Evolutionary conservation across 139 green algal species (phyloP), one percentile per base, ranked within the genome.

Genomic region (Volvox africanus): DNA sequence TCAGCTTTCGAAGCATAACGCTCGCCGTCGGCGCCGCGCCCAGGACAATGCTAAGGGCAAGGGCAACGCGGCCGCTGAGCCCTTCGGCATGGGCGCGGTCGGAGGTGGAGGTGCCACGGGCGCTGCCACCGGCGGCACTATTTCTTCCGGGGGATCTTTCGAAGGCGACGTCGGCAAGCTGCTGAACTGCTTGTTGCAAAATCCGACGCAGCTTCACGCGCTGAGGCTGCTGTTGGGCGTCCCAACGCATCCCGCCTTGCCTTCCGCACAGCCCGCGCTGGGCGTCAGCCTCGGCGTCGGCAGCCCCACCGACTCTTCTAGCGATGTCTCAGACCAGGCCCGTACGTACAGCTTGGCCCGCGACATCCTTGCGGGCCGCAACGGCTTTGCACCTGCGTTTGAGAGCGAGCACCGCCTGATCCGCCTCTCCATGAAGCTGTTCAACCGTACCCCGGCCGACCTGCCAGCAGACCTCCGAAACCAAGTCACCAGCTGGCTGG

Each of bases 1-100:
- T 61, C 93, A 97, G 84, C 95, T 99, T 33, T 88, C 91, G 44
- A 95, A 95, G 88, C 96, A 97, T 93, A 98, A 97, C 87, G 94
- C 93, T 13, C 94, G 96, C 32, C 92, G 96, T 24, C 89, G 96
- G 24, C 91, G 92, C 2, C 86, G 93, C 22, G 88, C 93, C 17
- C 88, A 93, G 71, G 80, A 84, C 61, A 88, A 79, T 69, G 62
- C 69, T 22, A 83, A 90, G 78, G 84, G 65, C 44, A 82, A 65
- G 50, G 67, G 62, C 32, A 76, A 35, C 16, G 87, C 65, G 17
- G 80, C 33, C 50, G 88, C 37, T 35, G 83, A 77, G 50, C 76
- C 61, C 61, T 69, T 61, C 82, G 92, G 62, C 35, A 88, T 79
- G 20, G 82, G 30, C 37, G 37, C 13, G 1, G 22, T 5, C 61